A percentile compares a stretch with the other conserved stretches of the same genome.
Conservation (phyloP, 495 filamentous ascomycete species). For the Hypoxylon lenormandii region DNA sequence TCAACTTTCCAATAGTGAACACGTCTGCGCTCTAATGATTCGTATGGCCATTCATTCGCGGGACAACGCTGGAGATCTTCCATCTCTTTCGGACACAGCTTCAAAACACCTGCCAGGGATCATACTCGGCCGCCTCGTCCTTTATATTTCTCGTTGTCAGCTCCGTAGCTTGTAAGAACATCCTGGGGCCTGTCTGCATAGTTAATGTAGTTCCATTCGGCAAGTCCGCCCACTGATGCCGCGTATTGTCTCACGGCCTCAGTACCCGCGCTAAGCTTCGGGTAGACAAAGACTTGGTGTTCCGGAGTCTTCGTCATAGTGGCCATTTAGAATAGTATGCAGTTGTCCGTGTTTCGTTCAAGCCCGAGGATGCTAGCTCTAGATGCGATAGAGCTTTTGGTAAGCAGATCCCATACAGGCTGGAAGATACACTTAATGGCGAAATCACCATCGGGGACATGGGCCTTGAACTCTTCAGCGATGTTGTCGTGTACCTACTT, state of each 20-base stretch:
- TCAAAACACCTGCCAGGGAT: conserved; percentile 64
- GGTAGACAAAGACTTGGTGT: conserved; percentile 34
- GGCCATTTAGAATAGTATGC: conserved; percentile 28
- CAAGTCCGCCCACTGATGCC: conserved; percentile 12
- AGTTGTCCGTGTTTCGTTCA: conserved; percentile 50
- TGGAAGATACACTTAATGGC: conserved; percentile 63
- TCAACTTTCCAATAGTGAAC: too few relatives aligned
- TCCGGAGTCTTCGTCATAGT: conserved; percentile 36
- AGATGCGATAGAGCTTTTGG: neutral
- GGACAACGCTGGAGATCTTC: conserved; percentile 38
- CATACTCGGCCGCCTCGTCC: conserved; percentile 60
- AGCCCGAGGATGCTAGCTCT: conserved; percentile 58
- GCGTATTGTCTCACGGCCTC: conserved; percentile 36
- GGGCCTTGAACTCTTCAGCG: conserved; percentile 30
- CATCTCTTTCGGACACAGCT: conserved; percentile 57
- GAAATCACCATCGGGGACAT: conserved; percentile 47
- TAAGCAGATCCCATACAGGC: conserved; percentile 56
- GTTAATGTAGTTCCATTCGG: conserved; percentile 52
- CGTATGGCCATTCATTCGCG: neutral
- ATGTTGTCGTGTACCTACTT: conserved; percentile 41
- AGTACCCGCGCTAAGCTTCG: conserved; percentile 22
- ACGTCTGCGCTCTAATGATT: too few relatives aligned
- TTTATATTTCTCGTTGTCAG: conserved; percentile 54
- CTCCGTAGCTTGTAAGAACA: conserved; percentile 62
- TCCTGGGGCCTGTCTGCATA: conserved; percentile 60